Conservation (phyloP, 2,329 filamentous ascomycete species). For the Penicillium sp. region DNA sequence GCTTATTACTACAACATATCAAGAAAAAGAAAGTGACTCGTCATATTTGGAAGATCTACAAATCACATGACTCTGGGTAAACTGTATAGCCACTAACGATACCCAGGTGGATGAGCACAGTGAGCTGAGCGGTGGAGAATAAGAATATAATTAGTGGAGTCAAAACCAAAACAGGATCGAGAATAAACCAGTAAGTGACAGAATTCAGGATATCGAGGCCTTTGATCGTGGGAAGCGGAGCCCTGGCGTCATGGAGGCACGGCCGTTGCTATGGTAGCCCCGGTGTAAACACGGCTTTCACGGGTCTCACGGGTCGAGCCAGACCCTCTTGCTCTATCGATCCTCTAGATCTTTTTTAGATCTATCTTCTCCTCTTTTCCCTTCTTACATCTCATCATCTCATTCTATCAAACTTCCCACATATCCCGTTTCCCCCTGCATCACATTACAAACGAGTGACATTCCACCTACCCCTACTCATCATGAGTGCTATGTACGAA, state of each 20-base stretch:
- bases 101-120: background rate
- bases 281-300: conserved; percentile 35
- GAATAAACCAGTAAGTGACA: conserved; percentile 6
- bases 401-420: background rate
- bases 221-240: conserved; percentile 14
- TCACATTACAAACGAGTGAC: conserved; percentile 12
- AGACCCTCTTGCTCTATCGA: conserved; percentile 20
- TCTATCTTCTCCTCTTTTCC: conserved; percentile 8
- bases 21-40: background rate
- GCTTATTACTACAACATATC: no score
- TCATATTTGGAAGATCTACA: background rate
- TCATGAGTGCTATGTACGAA: conserved; percentile 38
- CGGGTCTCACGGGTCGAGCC: conserved; percentile 13
- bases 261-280: conserved; percentile 38
- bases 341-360: conserved; percentile 19
- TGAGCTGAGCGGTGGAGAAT: conserved; percentile 26
- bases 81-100: background rate
- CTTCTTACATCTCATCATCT: background rate
- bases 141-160: conserved; percentile 16
- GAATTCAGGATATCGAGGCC: conserved; percentile 8
- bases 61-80: conserved; percentile 1
- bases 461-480: conserved; percentile 19
- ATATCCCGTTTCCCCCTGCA: background rate
- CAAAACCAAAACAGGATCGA: conserved; percentile 11
- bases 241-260: conserved; percentile 22